These are phyloP conservation scores for Tetradesmus lagerheimii DNA, from an alignment of 139 green algal species.

Conservation along the genomic window DNA sequence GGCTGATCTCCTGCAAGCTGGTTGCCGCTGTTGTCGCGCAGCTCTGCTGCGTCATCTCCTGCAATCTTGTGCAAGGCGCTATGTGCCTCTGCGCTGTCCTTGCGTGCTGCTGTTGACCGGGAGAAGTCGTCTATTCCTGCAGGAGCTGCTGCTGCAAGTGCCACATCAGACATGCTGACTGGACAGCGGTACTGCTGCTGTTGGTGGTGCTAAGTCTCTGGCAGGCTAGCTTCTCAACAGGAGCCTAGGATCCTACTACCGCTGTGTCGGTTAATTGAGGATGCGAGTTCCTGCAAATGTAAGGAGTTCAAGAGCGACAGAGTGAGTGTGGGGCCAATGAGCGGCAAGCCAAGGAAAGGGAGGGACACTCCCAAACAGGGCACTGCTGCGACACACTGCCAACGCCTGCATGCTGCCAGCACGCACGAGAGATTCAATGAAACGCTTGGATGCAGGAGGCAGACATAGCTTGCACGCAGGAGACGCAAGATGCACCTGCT, in stretches of 20 bases:
- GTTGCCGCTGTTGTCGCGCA: neutral
- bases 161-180: neutral
- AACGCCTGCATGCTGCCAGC: neutral
- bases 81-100: neutral
- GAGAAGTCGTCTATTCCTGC: neutral
- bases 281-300: neutral
- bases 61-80: neutral
- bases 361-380: too few species aligned
- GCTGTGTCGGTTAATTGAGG: neutral
- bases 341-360: neutral
- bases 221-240: too few species aligned
- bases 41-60: neutral
- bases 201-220: neutral
- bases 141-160: constrained; percentile 1
- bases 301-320: neutral
- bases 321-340: neutral
- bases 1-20: neutral
- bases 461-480: too few species aligned
- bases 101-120: neutral
- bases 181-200: neutral
- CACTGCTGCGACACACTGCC: neutral
- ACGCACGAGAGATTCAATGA: too few species aligned
- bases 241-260: neutral
- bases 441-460: too few species aligned
- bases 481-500: too few species aligned